Base-by-base conservation (phyloP, 768 basidiomycete species). In the Xerocomellus chrysenteron region DNA sequence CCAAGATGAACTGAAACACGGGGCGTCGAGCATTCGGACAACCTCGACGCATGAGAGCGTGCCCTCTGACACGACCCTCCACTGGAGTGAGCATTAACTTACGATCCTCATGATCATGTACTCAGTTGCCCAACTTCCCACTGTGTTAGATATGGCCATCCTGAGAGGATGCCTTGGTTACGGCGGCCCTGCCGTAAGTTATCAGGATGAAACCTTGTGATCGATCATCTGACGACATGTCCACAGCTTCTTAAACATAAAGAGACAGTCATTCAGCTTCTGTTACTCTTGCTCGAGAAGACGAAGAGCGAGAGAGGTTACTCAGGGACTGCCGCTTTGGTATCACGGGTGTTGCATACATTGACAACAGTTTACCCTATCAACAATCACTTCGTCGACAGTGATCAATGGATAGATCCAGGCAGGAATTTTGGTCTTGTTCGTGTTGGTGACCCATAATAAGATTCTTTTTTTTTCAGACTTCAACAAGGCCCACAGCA, bases 261-360 rank as follows among this genome's bases (percentile, higher is more conserved):
- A 68, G 71, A 78, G 16, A 76, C 85, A 30, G 76, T 96, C 40
- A 70, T 93, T 12, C 74, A 76, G 11, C 74, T 96, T 14, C 60
- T 95, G 40, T 68, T 72, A 0, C 71, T 88, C 44, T 81, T 96
- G 17, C 77, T 89, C 17, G 87, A 92, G 41, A 88, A 86, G 65
- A 88, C 90, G 8, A 88, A 89, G 74, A 88, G 85, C 60, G 94
- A 98, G 75, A 84, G 94, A 56, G 92, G 93, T 11, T 98, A 92
- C 69, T 85, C 82, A 32, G 84, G 87, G 49, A 86, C 87, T 11
- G 92, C 90, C 2, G 83, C 88, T 41, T 71, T 98, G 50, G 78
- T 96, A 48, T 83, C 86, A 24, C 83, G 90, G 24, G 77, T 91
- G 17, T 72, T 98, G 52, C 82, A 85, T 63, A 88, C 91, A 1